Evolutionary conservation across 2,329 filamentous ascomycete genomes (phyloP).

Genomic region (Teratosphaeria viscida): DNA sequence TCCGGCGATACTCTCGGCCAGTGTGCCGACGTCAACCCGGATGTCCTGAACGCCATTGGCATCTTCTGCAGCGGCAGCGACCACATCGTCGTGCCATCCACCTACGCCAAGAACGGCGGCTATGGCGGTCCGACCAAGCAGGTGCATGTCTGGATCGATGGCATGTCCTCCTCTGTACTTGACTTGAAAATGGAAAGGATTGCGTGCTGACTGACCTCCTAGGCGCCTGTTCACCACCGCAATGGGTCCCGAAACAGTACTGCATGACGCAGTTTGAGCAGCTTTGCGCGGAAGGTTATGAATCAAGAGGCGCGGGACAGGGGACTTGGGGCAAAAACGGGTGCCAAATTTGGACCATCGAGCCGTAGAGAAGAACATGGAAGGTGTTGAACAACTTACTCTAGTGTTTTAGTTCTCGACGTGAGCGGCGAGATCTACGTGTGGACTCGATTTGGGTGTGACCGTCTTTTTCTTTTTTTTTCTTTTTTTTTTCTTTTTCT

Average conservation of each 20-base stretch:
- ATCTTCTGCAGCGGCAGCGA: conserved; percentile 43
- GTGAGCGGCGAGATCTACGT: not conserved
- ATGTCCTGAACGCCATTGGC: not conserved
- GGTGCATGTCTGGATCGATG: not conserved
- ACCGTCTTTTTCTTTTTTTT: too few species aligned
- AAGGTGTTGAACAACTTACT: not conserved
- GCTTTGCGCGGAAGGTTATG: not conserved
- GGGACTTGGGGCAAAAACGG: not conserved
- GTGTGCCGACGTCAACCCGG: not conserved
- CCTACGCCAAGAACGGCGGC: conserved; percentile 44
- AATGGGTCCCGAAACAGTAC: not conserved
- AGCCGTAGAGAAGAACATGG: not conserved
- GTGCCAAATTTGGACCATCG: not conserved
- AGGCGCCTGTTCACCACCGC: not conserved
- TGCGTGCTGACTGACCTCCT: not conserved
- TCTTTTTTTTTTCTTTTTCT: too few species aligned
- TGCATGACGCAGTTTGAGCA: not conserved
- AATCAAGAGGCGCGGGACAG: not conserved
- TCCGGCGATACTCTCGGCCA: not conserved
- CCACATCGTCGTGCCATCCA: conserved; percentile 50
- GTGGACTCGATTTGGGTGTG: not conserved
- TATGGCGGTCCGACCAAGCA: not conserved
- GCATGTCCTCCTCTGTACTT: not conserved
- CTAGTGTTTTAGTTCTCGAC: not conserved
- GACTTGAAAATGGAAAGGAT: too few species aligned